Evolutionary conservation across 208 protist genomes (phyloP).

Genomic region (Leishmania martiniquensis): DNA sequence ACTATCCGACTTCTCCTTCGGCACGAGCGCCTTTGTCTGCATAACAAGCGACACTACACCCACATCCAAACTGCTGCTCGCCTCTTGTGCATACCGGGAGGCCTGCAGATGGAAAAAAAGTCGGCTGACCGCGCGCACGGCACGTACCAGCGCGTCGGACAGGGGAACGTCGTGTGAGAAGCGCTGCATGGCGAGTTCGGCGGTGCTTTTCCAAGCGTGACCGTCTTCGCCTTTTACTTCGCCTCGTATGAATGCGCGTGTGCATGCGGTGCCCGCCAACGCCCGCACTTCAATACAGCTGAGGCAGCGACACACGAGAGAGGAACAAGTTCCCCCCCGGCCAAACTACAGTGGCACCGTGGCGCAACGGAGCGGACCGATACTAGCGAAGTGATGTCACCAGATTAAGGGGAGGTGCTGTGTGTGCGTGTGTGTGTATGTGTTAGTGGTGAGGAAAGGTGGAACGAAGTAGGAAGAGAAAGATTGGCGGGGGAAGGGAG

Average conservation of each 20-base stretch:
- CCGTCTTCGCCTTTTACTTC: not conserved
- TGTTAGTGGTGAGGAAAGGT: not conserved
- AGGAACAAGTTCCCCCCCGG: not conserved
- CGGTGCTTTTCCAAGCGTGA: not conserved
- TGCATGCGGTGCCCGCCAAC: not conserved
- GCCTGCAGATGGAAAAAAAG: constrained; percentile 32
- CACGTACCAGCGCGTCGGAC: constrained; percentile 25
- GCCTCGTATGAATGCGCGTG: not conserved
- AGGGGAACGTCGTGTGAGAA: not conserved
- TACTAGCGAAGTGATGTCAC: not conserved
- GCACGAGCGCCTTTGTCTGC: constrained; percentile 13
- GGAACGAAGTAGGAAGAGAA: not conserved
- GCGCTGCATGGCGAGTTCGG: not conserved
- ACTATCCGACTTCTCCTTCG: constrained; percentile 2
- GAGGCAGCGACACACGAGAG: not conserved
- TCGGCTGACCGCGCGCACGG: constrained; percentile 15
- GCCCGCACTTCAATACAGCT: not conserved
- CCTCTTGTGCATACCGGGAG: constrained; percentile 17
- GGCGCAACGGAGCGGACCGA: not conserved
- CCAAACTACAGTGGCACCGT: not conserved
- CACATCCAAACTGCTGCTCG: not conserved
- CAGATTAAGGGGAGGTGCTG: not conserved
- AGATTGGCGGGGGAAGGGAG: not conserved
- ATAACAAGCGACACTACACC: constrained; percentile 11
- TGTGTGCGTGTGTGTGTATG: not conserved